Base-by-base conservation (phyloP, 345 rosid species). In the Bretschneidera sinensis region DNA sequence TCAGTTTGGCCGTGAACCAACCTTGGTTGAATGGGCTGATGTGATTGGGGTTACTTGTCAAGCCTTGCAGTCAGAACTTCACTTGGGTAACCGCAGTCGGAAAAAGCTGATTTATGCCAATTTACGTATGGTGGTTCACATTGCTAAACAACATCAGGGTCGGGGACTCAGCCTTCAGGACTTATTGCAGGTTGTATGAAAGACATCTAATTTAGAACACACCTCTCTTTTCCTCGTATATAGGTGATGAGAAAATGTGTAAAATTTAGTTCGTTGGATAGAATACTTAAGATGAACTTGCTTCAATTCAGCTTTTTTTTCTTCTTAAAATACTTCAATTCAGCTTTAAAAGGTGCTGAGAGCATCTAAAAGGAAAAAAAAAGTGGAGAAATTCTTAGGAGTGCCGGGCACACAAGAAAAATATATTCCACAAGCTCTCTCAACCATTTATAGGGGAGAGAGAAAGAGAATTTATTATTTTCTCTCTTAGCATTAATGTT, bases 81-180 rank as follows among this genome's bases (percentile, higher is more conserved):
- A 71, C 48, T 72, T 70, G 21, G 88, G 96, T 23, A 66, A 77
- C 62, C 76, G 79, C 56, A 80, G 96, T 72, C 63, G 88, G 28
- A 91, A 85, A 45, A 87, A 83, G 72, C 72, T 92, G 72, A 81
- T 89, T 51, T 56, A 69, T 67, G 87, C 92, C 15, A 92, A 92
- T 71, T 62, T 89, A 53, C 87, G 97, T 50, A 65, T 89, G 76
- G 98, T 89, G 21, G 96, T 89, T 76, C 88, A 89, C 68, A 69
- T 92, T 2, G 97, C 97, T 55, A 89, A 89, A 74, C 86, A 73
- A 31, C 87, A 83, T 76, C 89, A 77, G 71, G 81, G 86, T 33
- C 89, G 89, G 45, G 96, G 98, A 72, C 78, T 92, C 67, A 69
- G 80, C 71, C 85, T 92, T 68, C 86, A 77, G 61, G 98, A 92